Evolutionary conservation across 495 filamentous ascomycete genomes (phyloP).

Genomic region (Xylaria castorea): DNA sequence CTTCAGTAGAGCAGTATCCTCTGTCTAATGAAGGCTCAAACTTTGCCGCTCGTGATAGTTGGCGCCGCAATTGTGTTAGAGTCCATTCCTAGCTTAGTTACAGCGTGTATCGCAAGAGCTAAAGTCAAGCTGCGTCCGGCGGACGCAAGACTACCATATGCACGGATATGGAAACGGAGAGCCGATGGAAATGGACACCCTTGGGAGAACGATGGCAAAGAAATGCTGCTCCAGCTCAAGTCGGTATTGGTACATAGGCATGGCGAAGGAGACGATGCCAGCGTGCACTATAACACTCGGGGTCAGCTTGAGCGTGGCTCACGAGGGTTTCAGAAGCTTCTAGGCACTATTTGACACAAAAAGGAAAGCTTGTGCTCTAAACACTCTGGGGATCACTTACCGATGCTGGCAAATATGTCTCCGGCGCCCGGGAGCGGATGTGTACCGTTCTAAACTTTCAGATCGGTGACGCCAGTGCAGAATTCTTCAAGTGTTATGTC

Average conservation of each 20-base stretch:
- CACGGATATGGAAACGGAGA: constrained; percentile 60
- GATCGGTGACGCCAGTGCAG: constrained; percentile 53
- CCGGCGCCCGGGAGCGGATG: constrained; percentile 52
- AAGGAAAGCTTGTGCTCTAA: not conserved
- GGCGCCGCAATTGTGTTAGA: constrained; percentile 56
- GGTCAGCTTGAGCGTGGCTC: not conserved
- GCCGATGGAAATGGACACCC: constrained; percentile 49
- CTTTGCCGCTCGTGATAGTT: constrained; percentile 60
- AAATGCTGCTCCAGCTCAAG: constrained; percentile 56
- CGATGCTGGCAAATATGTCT: constrained; percentile 54
- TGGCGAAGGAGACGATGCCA: constrained; percentile 59
- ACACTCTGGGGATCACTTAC: not conserved
- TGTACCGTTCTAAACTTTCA: constrained; percentile 37
- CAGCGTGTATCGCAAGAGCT: constrained; percentile 58
- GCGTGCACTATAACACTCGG: constrained; percentile 46
- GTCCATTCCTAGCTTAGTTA: constrained; percentile 59
- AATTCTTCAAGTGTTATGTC: constrained; percentile 46
- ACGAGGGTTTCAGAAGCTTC: not conserved
- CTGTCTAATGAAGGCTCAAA: constrained; percentile 57
- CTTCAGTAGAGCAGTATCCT: constrained; percentile 44
- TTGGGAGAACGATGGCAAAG: constrained; percentile 56
- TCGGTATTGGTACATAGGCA: constrained; percentile 62
- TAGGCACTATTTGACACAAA: not conserved
- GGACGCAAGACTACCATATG: constrained; percentile 59
- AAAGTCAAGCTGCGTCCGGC: constrained; percentile 58